A percentile compares a stretch with the other conserved stretches of the same genome.
These are phyloP conservation scores for Chaetothyriales sp. DNA, from an alignment of 2,329 filamentous ascomycete species.

Conservation along the genomic window DNA sequence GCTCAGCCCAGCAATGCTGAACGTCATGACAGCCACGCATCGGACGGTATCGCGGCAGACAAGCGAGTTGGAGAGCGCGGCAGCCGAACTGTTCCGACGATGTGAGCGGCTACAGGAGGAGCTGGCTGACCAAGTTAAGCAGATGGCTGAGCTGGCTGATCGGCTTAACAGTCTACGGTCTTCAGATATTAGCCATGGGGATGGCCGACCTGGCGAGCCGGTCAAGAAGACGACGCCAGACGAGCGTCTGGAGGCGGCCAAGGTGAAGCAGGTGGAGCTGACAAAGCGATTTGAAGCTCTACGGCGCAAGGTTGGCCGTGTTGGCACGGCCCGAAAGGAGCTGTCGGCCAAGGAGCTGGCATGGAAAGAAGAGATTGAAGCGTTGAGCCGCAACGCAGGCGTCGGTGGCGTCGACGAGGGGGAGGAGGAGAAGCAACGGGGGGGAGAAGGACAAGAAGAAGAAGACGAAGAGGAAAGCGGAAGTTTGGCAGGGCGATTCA, in stretches of 20 bases:
- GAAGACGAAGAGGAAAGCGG: constrained; percentile 3
- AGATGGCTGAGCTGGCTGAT: constrained; percentile 32
- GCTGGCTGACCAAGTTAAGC: constrained; percentile 34
- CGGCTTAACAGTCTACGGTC: constrained; percentile 24
- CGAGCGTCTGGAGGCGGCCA: constrained; percentile 29
- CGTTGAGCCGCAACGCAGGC: constrained; percentile 26
- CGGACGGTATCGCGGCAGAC: constrained; percentile 34
- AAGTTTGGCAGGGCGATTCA: constrained; percentile 24
- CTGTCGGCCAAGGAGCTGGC: constrained; percentile 34
- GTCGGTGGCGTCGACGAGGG: constrained; percentile 13
- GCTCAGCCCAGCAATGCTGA: constrained; percentile 35
- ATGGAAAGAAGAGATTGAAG: constrained; percentile 33
- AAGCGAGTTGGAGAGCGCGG: constrained; percentile 32
- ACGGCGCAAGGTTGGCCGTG: constrained; percentile 26
- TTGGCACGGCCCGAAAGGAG: constrained; percentile 29
- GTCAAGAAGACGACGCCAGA: constrained; percentile 22
- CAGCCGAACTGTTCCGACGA: constrained; percentile 39
- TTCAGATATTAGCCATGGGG: constrained; percentile 20
- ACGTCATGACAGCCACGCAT: constrained; percentile 35
- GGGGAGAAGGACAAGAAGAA: too few relatives aligned
- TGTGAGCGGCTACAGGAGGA: constrained; percentile 36
- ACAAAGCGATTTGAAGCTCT: constrained; percentile 31
- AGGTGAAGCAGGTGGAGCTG: constrained; percentile 28
- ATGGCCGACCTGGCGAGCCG: constrained; percentile 19
- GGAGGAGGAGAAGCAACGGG: constrained; percentile 1